These are phyloP conservation scores for Pulveroboletus sp. DNA, from an alignment of 768 basidiomycete genomes.

Conservation along the genomic window DNA sequence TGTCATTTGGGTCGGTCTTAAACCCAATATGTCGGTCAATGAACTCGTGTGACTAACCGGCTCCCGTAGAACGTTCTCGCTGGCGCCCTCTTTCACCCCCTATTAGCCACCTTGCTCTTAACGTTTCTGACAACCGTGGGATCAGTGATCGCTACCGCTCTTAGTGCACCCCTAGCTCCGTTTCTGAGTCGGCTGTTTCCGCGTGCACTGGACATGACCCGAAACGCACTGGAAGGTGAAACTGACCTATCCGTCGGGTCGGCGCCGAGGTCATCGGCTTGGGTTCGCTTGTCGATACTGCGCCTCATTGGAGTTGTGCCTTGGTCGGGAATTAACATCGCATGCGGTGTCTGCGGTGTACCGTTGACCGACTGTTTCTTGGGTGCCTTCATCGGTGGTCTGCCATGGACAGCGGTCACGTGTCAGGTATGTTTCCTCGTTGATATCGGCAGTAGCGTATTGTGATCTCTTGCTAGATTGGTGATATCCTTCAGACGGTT, in stretches of 20 bases:
- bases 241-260: slow-evolving; percentile 40
- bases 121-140: slow-evolving; percentile 85
- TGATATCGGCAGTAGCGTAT: slow-evolving; percentile 13
- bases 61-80: slow-evolving; percentile 77
- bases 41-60: slow-evolving; percentile 15
- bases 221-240: slow-evolving; percentile 70
- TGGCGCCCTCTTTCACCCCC: slow-evolving; percentile 80
- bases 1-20: slow-evolving; percentile 71
- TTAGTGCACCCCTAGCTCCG: slow-evolving; percentile 81
- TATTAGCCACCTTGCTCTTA: slow-evolving; percentile 74
- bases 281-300: slow-evolving; percentile 85
- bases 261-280: slow-evolving; percentile 41
- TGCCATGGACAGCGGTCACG: slow-evolving; percentile 91
- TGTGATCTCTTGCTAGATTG: slow-evolving; percentile 49
- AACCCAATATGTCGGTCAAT: neutral
- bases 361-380: slow-evolving; percentile 67
- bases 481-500: slow-evolving; percentile 82
- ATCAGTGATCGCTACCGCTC: slow-evolving; percentile 73
- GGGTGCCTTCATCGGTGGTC: slow-evolving; percentile 76
- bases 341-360: slow-evolving; percentile 89
- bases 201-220: slow-evolving; percentile 78
- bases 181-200: slow-evolving; percentile 79
- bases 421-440: slow-evolving; percentile 60
- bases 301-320: slow-evolving; percentile 91
- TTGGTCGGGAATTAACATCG: slow-evolving; percentile 97